Evolutionary conservation across 164 flowering plant genomes (phyloP).

Genomic region (Aristolochia fimbriata): DNA sequence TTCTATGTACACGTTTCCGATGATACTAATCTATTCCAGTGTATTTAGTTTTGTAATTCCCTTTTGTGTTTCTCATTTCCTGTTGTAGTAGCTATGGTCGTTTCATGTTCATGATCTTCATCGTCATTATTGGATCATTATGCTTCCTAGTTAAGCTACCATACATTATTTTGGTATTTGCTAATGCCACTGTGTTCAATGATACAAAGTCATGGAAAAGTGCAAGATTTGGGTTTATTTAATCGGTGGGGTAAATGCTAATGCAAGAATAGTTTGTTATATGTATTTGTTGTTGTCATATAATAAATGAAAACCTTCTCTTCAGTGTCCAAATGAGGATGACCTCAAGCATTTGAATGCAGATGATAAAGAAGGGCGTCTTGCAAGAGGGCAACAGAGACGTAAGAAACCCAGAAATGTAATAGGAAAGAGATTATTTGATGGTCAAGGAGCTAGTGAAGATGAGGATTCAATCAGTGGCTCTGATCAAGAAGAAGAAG

Average conservation of each 20-base stretch:
- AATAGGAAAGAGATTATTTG: conserved; percentile 83
- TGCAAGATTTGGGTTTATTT: not conserved
- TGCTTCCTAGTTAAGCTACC: not conserved
- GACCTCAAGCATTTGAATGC: conserved; percentile 12
- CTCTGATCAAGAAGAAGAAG: conserved; percentile 73
- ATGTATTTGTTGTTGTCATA: no score
- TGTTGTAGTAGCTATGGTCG: not conserved
- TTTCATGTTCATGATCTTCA: not conserved
- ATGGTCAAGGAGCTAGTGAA: conserved; percentile 69
- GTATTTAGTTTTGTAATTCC: not conserved
- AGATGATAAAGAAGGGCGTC: conserved; percentile 65
- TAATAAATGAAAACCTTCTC: not conserved
- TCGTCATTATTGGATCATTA: not conserved
- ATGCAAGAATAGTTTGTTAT: no score
- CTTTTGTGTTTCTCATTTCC: not conserved
- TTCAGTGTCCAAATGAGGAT: not conserved
- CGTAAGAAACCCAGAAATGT: conserved; percentile 55
- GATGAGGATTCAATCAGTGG: conserved; percentile 77
- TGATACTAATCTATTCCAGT: no score
- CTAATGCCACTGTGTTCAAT: not conserved
- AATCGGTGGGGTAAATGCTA: no score
- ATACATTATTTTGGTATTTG: not conserved
- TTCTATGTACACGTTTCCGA: no score
- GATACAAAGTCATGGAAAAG: not conserved
- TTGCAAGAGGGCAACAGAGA: conserved; percentile 59